A percentile compares a stretch with the other conserved stretches of the same genome.
phyloP scores from a whole-genome alignment of 352 stramenopile species.

The Phytopythium vexans region DNA sequence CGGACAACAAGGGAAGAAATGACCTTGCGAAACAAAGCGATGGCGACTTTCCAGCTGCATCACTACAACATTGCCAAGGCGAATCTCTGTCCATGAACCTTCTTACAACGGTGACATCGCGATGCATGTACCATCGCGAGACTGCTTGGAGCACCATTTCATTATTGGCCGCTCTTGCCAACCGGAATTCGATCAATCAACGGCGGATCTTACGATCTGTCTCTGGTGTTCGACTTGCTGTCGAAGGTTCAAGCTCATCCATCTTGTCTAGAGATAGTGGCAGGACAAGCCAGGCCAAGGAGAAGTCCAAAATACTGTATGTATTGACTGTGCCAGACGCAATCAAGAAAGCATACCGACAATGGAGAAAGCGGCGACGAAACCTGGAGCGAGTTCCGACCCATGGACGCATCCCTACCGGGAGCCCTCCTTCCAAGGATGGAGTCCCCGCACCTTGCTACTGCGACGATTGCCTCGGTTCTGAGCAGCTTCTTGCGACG shows the following conservation, averaged over 20 bases:
- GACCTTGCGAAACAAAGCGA: not conserved
- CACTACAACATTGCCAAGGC: not conserved
- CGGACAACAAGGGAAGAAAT: not conserved
- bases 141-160: constrained; percentile 19
- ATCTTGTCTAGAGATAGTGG: not conserved
- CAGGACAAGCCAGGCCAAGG: not conserved
- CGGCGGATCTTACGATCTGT: constrained; percentile 33
- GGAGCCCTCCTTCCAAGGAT: constrained; percentile 27
- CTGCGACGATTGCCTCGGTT: constrained; percentile 50
- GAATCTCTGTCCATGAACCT: not conserved
- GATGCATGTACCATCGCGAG: constrained; percentile 32
- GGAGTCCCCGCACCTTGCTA: constrained; percentile 43
- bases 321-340: constrained; percentile 28
- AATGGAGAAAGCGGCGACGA: constrained; percentile 38
- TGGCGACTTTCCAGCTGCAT: too few relatives aligned
- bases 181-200: constrained; percentile 34
- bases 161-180: constrained; percentile 31
- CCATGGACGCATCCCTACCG: constrained; percentile 27
- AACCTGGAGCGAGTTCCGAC: constrained; percentile 11
- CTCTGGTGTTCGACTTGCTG: constrained; percentile 18
- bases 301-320: constrained; percentile 13
- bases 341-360: constrained; percentile 30
- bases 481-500: constrained; percentile 39
- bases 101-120: constrained; percentile 4
- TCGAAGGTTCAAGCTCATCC: not conserved